Evolutionary conservation across 441 rosid species (phyloP), one percentile per base, ranked within the genome.

Genomic region (Populus trichocarpa): DNA sequence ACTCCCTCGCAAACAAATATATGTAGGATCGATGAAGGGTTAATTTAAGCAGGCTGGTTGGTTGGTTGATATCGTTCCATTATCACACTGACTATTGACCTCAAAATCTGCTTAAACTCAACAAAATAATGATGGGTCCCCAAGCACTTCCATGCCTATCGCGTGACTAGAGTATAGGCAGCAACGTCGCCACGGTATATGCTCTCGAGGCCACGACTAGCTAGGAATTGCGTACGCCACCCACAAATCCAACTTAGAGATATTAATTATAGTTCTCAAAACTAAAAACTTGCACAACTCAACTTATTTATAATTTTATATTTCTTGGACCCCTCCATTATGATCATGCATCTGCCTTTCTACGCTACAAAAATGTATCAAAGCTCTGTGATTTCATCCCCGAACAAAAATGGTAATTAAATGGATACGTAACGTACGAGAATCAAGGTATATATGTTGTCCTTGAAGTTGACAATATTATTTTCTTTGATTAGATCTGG

Each of bases 111-210:
- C 4, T 35, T 28, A 23, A 53, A 22, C 42, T 73, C 25, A n/a
- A 8, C 64, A 8, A 5, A 66, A 67, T 6, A 35, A 6, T 9
- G 70, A 70, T 63, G 71, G 77, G 73, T 38, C 78, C 74, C 50
- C 10, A 8, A 14, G 13, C 69, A 28, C 12, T 36, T 33, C 33
- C 46, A 40, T 20, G 76, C 66, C 3, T 68, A 66, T 74, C 22
- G 59, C 76, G 69, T 71, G 81, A 69, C 69, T 20, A 30, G 9
- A 59, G 64, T 8, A n/a, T 59, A n/a, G 23, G 63, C 63, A 57
- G 22, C 63, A 20, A 57, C 23, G 63, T 57, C 22, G 59, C 59
- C 59, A 50, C 59, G 23, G 22, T 6, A 30, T 30, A 30, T 30
- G 46, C 46, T 38, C 10, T 10, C 46, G 46, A 38, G 46, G 46